Conservation (phyloP, 192 early-diverging fungal genomes). For the Coemansia sp. region DNA sequence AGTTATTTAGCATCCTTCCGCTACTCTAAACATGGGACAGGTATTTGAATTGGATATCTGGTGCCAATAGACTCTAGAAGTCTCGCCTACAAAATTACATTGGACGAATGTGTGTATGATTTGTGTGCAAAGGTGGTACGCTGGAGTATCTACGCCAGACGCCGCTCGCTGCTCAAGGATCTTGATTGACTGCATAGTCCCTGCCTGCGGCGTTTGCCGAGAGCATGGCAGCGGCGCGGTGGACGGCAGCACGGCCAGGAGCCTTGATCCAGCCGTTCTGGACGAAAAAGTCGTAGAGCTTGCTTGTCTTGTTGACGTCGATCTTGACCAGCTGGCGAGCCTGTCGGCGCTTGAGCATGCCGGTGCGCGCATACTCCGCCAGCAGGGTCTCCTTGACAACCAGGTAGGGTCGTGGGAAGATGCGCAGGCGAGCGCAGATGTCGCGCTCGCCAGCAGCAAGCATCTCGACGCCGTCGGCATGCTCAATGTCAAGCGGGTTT, state of each 20-base stretch:
- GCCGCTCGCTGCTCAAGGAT: not conserved
- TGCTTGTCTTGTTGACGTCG: conserved; percentile 86
- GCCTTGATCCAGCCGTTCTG: conserved; percentile 90
- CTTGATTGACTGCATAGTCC: conserved; percentile 15
- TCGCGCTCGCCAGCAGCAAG: conserved; percentile 77
- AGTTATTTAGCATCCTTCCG: not conserved
- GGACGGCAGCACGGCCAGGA: conserved; percentile 12
- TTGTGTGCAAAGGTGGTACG: not conserved
- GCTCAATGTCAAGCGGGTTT: conserved; percentile 72
- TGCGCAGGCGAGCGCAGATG: conserved; percentile 81
- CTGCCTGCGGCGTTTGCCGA: not conserved
- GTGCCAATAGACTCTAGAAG: conserved; percentile 1
- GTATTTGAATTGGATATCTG: conserved; percentile 7
- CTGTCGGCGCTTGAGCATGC: conserved; percentile 71
- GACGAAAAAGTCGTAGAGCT: conserved; percentile 93
- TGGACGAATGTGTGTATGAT: not conserved
- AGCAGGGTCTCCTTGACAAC: conserved; percentile 93
- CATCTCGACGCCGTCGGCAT: conserved; percentile 87
- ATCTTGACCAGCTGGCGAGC: conserved; percentile 90
- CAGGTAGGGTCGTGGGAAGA: conserved; percentile 88
- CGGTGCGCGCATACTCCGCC: conserved; percentile 78
- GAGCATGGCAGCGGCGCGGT: conserved; percentile 5
- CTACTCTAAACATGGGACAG: conserved; percentile 6
- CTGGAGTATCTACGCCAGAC: not conserved
- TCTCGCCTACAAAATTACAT: not conserved